A percentile compares a stretch with the other conserved stretches of the same genome.
phyloP scores from a whole-genome alignment of 352 stramenopile genomes.

The Phytophthora pistaciae region DNA sequence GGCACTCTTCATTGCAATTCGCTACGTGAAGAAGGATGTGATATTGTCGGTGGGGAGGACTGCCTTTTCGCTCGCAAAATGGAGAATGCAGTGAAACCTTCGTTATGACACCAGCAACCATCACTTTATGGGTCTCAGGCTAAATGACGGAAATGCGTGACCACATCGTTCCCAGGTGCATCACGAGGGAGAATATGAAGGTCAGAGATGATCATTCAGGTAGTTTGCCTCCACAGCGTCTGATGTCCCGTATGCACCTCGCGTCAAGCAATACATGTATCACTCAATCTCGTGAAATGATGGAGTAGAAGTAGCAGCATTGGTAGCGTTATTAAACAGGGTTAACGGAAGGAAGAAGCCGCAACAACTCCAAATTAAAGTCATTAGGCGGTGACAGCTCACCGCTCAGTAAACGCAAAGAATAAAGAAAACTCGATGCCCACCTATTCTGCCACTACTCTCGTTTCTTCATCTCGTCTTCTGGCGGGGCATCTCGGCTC shows the following conservation, averaged over 20 bases:
- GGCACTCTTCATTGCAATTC: slow-evolving; percentile 8
- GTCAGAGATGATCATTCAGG: no score
- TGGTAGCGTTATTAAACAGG: no score
- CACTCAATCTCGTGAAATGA: no score
- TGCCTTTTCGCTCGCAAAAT: slow-evolving; percentile 7
- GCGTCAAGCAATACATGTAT: no score
- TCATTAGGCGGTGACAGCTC: background rate
- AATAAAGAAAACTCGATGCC: background rate
- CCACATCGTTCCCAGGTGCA: no score
- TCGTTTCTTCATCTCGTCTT: background rate
- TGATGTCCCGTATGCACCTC: no score
- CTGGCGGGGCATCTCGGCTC: background rate
- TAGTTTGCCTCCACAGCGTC: no score
- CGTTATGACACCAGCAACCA: background rate
- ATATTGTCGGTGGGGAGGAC: background rate
- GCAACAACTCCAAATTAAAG: background rate
- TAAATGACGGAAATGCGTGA: background rate
- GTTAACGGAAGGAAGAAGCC: no score
- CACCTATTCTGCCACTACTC: background rate
- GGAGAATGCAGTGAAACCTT: background rate
- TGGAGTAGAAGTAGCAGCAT: no score
- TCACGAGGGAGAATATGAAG: no score
- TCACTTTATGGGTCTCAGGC: no score
- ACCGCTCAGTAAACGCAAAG: background rate
- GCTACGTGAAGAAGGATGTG: background rate